Conservation (phyloP, 2,329 filamentous ascomycete genomes). For the Ascochyta rabiei region DNA sequence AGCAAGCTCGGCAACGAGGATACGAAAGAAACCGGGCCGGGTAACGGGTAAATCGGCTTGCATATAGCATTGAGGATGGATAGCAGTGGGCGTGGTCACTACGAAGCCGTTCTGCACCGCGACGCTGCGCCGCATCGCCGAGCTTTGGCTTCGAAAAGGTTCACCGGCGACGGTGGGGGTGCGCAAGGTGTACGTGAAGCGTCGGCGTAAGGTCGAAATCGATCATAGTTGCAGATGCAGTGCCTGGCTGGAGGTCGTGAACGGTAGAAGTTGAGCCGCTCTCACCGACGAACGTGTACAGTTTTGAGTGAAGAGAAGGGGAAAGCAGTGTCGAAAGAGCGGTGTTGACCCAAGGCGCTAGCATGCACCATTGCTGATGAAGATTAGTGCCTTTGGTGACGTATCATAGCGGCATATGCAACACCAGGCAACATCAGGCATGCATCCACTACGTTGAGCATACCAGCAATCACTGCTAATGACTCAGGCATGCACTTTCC, state of each 20-base stretch:
- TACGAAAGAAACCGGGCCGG: constrained; percentile 1
- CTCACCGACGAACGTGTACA: constrained; percentile 37
- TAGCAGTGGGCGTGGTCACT: background rate
- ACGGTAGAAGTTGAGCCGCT: constrained; percentile 26
- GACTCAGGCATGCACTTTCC: constrained; percentile 11
- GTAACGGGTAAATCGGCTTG: constrained; percentile 6
- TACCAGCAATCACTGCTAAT: constrained; percentile 2
- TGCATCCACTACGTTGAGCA: constrained; percentile 11
- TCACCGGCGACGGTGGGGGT: constrained; percentile 12
- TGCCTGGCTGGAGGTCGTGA: background rate
- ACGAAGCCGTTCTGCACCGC: constrained; percentile 1
- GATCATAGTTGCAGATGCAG: constrained; percentile 9
- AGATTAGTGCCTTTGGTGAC: constrained; percentile 20
- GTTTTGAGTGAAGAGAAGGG: constrained; percentile 11
- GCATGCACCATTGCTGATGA: constrained; percentile 8
- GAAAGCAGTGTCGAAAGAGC: constrained; percentile 30
- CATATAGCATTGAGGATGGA: background rate
- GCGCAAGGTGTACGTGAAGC: background rate
- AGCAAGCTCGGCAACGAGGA: background rate
- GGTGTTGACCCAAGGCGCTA: constrained; percentile 30
- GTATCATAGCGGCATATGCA: constrained; percentile 17
- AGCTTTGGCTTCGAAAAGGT: constrained; percentile 11
- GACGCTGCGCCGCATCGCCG: constrained; percentile 11
- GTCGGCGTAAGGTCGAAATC: constrained; percentile 7
- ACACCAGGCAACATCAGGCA: background rate